Percentiles rank a stretch among this genome's conserved stretches.
These are phyloP conservation scores for Ophiostoma angusticollis DNA, from an alignment of 2,329 filamentous ascomycete species.

Conservation along the genomic window DNA sequence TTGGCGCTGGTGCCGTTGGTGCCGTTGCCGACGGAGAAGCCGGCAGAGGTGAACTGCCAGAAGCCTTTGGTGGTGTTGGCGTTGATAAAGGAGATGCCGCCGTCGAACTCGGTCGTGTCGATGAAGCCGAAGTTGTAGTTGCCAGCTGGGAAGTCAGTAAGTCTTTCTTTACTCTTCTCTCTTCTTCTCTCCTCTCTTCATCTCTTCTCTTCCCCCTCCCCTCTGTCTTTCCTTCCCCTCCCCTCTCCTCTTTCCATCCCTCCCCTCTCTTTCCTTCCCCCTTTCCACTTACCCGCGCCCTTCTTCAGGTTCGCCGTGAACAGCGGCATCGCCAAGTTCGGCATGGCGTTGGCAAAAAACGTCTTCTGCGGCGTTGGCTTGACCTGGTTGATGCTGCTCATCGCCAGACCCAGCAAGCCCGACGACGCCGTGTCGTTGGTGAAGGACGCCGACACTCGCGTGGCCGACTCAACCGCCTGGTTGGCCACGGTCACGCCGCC, in stretches of 20 bases:
- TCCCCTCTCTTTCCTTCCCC: too few species aligned
- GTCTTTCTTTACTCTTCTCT: too few species aligned
- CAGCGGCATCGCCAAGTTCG: constrained; percentile 18
- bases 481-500: constrained; percentile 27
- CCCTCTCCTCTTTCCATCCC: too few species aligned
- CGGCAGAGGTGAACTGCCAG: constrained; percentile 43
- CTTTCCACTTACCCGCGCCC: constrained; percentile 23
- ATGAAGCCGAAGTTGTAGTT: constrained; percentile 46
- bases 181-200: too few species aligned
- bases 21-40: constrained; percentile 28
- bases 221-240: too few species aligned
- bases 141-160: too few species aligned
- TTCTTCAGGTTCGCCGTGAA: constrained; percentile 24
- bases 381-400: constrained; percentile 31
- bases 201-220: too few species aligned
- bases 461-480: constrained; percentile 32
- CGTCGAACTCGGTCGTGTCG: constrained; percentile 39
- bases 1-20: constrained; percentile 24
- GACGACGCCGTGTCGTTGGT: constrained; percentile 24
- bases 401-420: constrained; percentile 32
- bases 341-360: constrained; percentile 25
- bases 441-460: constrained; percentile 27
- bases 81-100: constrained; percentile 35
- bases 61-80: constrained; percentile 38
- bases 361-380: constrained; percentile 27